Percentiles rank a stretch among this genome's conserved stretches.
Evolutionary conservation across 2,329 filamentous ascomycete genomes (phyloP).

Genomic region (Rachicladosporium sp.): DNA sequence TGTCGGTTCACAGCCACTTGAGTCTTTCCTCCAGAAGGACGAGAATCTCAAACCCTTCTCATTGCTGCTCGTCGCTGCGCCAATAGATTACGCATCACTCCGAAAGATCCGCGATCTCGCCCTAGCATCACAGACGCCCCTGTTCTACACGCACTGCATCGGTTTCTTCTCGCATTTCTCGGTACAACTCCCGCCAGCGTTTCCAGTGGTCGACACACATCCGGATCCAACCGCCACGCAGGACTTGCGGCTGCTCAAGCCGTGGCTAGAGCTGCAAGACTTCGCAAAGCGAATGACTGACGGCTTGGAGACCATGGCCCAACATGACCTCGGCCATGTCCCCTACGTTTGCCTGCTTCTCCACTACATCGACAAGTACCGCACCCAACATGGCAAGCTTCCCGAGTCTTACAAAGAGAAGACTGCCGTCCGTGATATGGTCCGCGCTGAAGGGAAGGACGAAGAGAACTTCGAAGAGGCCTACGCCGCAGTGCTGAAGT

Average conservation of each 20-base stretch:
- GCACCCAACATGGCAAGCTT: conserved; percentile 52
- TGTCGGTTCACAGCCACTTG: conserved; percentile 29
- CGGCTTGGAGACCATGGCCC: conserved; percentile 50
- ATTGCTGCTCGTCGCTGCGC: conserved; percentile 49
- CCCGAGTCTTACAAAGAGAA: conserved; percentile 78
- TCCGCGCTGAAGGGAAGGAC: conserved; percentile 58
- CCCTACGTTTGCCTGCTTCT: conserved; percentile 77
- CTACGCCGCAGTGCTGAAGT: conserved; percentile 73
- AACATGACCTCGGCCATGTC: conserved; percentile 81
- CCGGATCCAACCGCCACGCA: conserved; percentile 75
- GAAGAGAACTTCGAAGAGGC: conserved; percentile 98
- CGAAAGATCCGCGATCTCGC: conserved; percentile 38
- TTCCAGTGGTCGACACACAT: conserved; percentile 91
- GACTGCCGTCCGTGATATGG: conserved; percentile 60
- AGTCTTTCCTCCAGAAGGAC: conserved; percentile 31
- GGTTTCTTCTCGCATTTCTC: conserved; percentile 88
- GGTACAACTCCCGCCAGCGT: conserved; percentile 63
- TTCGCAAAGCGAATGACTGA: conserved; percentile 57
- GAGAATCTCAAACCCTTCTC: conserved; percentile 39
- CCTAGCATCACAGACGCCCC: conserved; percentile 50
- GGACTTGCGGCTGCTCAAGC: conserved; percentile 70
- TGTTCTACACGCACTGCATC: conserved; percentile 74
- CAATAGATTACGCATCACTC: conserved; percentile 42
- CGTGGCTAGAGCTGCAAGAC: conserved; percentile 68
- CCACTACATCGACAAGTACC: conserved; percentile 74